Conservation (phyloP, 805 yeast species). For the Kluyveromyces starmeri region DNA sequence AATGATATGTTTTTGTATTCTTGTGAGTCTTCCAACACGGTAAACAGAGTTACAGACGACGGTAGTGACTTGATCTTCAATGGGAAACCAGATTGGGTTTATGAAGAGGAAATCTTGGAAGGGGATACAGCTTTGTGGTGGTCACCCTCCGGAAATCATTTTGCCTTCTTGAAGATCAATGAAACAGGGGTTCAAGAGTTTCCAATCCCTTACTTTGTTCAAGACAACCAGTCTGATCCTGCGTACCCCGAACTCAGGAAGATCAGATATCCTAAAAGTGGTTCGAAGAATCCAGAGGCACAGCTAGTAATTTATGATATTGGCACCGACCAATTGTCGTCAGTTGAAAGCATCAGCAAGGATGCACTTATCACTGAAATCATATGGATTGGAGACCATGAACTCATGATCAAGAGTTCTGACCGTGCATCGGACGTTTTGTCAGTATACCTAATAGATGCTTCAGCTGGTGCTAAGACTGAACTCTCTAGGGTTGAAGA, state of each 20-base stretch:
- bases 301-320: slow-evolving; percentile 41
- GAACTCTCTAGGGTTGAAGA: slow-evolving; percentile 40
- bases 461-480: slow-evolving; percentile 28
- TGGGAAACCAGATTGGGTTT: slow-evolving; percentile 92
- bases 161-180: slow-evolving; percentile 59
- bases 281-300: slow-evolving; percentile 63
- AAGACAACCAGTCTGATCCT: slow-evolving; percentile 34
- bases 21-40: slow-evolving; percentile 18
- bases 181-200: slow-evolving; percentile 67
- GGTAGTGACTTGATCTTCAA: slow-evolving; percentile 68
- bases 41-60: slow-evolving; percentile 51
- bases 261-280: slow-evolving; percentile 81
- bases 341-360: slow-evolving; percentile 36
- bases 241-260: slow-evolving; percentile 52
- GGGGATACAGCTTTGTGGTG: slow-evolving; percentile 75
- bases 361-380: slow-evolving; percentile 55
- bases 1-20: slow-evolving; percentile 61
- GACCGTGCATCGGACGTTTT: slow-evolving; percentile 61
- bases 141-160: slow-evolving; percentile 63
- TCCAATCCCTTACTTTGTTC: slow-evolving; percentile 68
- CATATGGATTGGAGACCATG: slow-evolving; percentile 53
- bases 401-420: slow-evolving; percentile 47
- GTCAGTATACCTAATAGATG: slow-evolving; percentile 47
- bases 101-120: slow-evolving; percentile 80
- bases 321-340: slow-evolving; percentile 24